Base-by-base conservation (phyloP, 306 rosid genomes). In the Chamaecrista fasciculata region DNA sequence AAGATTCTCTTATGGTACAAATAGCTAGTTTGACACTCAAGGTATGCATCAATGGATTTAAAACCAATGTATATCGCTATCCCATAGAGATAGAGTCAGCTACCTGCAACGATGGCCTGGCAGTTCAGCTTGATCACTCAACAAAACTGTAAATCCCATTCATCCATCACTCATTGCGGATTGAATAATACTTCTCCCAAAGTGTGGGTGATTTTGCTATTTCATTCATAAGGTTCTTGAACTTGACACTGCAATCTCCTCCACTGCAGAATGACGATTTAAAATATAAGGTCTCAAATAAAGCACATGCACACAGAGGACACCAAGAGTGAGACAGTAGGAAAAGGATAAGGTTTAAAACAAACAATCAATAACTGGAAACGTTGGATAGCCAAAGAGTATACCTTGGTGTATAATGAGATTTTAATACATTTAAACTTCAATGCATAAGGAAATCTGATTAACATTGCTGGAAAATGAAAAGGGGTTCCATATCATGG, bases 241-340 rank as follows among this genome's bases (percentile, higher is more conserved):
- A 95, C 83, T 86, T 95, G 42, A 79, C 86, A 78, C 91, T 86
- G 87, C 96, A 91, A 78, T 95, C 99, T 79, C 99, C 99, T 33
- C 65, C 65, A 40, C 99, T 91, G 87, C 89, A 80, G 26, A 73
- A 79, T 31, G 19, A 25, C 57, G 66, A 44, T 58, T 63, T 6
- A 23, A 76, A 25, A 72, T 69, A 66, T 51, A 44, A 21, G 23
- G 8, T 37, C 44, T 29, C 62, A 20, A n/a, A 42, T 42, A 28
- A 12, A 40, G 12, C 19, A 62, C 5, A 6, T 1, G 39, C 11
- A 46, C 11, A 70, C 19, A 36, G 55, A 5, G 20, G 49, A 23
- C 1, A 15, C 40, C 28, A 25, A 34, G 18, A 62, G 19, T 23
- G 44, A 51, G 53, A 23, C 25, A 14, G 4, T 57, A 14, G 23